Evolutionary conservation across 306 rosid genomes (phyloP), one percentile per base, ranked within the genome.

Genomic region (Macrotyloma uniflorum): DNA sequence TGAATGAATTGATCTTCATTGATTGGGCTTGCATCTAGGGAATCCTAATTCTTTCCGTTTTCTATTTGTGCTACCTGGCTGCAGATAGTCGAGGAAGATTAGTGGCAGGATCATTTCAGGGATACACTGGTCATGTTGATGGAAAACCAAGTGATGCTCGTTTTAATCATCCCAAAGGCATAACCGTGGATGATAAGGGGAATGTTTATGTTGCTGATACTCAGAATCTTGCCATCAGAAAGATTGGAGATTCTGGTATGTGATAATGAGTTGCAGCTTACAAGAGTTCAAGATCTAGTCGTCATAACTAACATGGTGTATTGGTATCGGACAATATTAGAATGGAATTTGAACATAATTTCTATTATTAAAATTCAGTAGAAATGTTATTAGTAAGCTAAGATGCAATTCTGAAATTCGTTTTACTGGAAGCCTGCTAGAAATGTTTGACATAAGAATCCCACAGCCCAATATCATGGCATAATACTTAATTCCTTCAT

Each of bases 41-140:
- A 59, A 33, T 61, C 22, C 6, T n/a, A 4, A 24, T 58, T 63
- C 30, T 14, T 19, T 79, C 55, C n/a, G 66, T 67, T 80, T 47
- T 54, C 45, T 16, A 19, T 58, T 77, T 75, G 49, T 68, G 32
- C 72, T 77, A 61, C 61, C 65, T 59, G 42, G 42, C 40, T 85
- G 90, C 97, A 95, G 99, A 95, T 85, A 95, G 99, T 83, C 87
- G 98, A 86, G 99, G 90, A 74, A 93, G 99, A 84, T 85, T 95
- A 82, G 96, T 95, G 69, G 99, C 99, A 43, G 98, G 98, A n/a
- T 95, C 99, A 64, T 95, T 95, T 86, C 97, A 92, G 84, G 99
- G 99, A 20, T 64, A 89, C 85, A 85, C 92, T 16, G 98, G 97
- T 54, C 98, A 95, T 80, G 91, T 88, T 28, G 99, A 95, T 79